phyloP scores from a whole-genome alignment of 208 protist genomes.

The Trichomonas tenax region DNA sequence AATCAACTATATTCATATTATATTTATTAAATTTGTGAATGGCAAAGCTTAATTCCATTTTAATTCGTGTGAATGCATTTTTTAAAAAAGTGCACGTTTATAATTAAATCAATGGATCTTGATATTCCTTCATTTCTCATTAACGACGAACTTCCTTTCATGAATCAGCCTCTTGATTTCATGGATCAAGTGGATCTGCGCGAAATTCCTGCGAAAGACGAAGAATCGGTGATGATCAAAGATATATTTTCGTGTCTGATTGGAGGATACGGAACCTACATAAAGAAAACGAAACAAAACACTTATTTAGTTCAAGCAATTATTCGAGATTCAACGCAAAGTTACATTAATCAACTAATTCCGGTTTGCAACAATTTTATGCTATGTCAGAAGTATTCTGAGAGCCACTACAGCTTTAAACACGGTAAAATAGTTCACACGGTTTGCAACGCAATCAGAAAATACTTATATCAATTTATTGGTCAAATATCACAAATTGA shows the following conservation, averaged over 20 bases:
- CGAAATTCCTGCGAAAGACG: neutral
- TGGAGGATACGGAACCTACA: neutral
- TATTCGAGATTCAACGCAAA: neutral
- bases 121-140: neutral
- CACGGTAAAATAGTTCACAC: neutral
- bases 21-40: too few relatives aligned
- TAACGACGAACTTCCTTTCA: neutral
- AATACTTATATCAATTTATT: neutral
- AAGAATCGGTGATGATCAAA: neutral
- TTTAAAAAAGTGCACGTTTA: neutral
- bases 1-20: too few relatives aligned
- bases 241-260: slow-evolving; percentile 9
- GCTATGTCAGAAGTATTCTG: neutral
- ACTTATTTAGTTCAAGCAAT: neutral
- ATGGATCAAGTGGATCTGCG: neutral
- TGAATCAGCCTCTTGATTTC: neutral
- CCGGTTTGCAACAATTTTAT: neutral
- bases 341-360: neutral
- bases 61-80: too few relatives aligned
- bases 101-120: neutral
- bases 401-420: neutral
- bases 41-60: too few relatives aligned
- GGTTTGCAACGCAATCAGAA: neutral
- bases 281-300: neutral
- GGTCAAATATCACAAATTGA: neutral